Evolutionary conservation across 352 stramenopile genomes (phyloP), one percentile per base, ranked within the genome.

Genomic region (Pythium brassicae): DNA sequence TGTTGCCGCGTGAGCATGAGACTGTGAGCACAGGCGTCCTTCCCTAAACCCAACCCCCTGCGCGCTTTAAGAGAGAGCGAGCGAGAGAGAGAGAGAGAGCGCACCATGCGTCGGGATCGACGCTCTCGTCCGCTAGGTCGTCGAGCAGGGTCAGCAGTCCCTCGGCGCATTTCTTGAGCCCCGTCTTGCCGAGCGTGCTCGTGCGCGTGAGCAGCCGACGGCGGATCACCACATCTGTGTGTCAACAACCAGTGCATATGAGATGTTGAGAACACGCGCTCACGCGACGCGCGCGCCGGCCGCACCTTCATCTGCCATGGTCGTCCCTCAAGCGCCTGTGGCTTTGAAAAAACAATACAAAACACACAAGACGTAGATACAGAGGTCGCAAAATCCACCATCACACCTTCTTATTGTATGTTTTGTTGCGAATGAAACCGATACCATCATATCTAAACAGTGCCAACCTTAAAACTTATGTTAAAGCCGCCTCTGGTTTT

Each of bases 141-240:
- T 90, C 72, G 27, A 95, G 69, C 20, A 92, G 74, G 26, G 56
- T 51, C 40, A 95, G 64, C 65, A 95, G 60, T 20, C 63, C 73
- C 62, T 95, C 83, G 35, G 85, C 81, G 57, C 74, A 89, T 23
- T 86, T 86, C 70, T 92, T 93, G 29, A 91, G 74, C 4, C 78
- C 79, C 2, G 76, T 74, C 68, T 93, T 92, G 63, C 85, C 83
- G 48, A 95, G 63, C 37, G 78, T 79, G 32, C 78, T 95, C 45
- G 85, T 84, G 53, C 79, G 83, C 42, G 85, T 95, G 23, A 95
- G 65, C 55, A 95, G 68, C 1, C 85, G 76, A 15, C 81, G 74
- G 10, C 78, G 76, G 53, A 91, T 91, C 58, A 91, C 67, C 40
- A 74, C 50, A 51, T 89, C 81, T 88, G 43, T 34, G n/a, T 15